phyloP scores from a whole-genome alignment of 2,329 filamentous ascomycete genomes.

The Fusarium marasasianum region DNA sequence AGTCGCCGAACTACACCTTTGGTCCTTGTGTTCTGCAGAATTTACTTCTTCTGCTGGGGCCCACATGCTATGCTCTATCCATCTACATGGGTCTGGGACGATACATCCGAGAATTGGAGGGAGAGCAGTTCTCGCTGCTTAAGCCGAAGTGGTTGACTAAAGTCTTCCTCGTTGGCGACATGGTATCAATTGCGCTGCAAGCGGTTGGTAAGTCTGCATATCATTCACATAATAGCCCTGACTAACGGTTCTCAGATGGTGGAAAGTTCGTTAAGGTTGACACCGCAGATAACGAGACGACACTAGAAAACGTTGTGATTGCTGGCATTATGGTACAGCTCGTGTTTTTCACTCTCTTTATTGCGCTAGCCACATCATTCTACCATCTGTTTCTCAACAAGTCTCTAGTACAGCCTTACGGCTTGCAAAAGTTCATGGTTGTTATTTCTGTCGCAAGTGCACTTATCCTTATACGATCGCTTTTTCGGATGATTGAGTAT shows the following conservation, averaged over 20 bases:
- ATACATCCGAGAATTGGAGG: neutral
- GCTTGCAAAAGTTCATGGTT: neutral
- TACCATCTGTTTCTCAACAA: neutral
- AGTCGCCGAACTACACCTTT: neutral
- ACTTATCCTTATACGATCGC: neutral
- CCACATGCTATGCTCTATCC: neutral
- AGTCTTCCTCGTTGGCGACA: neutral
- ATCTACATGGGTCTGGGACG: constrained; percentile 6
- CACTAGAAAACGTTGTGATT: neutral
- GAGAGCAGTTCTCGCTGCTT: neutral
- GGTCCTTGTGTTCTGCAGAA: neutral
- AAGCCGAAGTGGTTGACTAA: neutral
- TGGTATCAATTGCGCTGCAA: neutral
- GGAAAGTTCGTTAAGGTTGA: neutral
- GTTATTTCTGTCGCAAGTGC: neutral
- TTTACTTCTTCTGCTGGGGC: neutral
- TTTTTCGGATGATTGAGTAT: neutral
- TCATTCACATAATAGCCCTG: too few species aligned
- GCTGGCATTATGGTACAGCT: neutral
- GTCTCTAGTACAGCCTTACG: too few species aligned
- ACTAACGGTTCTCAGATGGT: neutral
- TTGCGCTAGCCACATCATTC: neutral
- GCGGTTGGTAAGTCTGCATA: neutral
- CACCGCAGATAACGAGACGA: neutral
- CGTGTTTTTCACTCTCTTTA: neutral